Percentiles rank a stretch among this genome's conserved stretches.
Evolutionary conservation across 2,329 filamentous ascomycete species (phyloP).

Genomic region (Juglanconis juglandina): DNA sequence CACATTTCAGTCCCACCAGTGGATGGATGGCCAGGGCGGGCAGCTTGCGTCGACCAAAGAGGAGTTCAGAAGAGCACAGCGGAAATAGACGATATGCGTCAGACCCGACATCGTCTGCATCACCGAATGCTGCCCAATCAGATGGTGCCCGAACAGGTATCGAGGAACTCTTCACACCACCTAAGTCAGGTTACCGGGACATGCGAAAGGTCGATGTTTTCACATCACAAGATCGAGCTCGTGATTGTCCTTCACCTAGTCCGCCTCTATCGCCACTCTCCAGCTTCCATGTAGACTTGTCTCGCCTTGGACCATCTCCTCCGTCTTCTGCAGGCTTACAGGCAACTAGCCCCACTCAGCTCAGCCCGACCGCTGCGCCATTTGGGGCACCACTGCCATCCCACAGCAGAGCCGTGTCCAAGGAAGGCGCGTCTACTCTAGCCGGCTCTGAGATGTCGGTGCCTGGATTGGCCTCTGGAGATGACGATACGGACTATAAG

Average conservation of each 20-base stretch:
- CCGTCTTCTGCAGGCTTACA: conserved; percentile 34
- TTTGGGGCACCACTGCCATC: conserved; percentile 32
- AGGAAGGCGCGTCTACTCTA: conserved; percentile 60
- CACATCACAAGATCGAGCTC: conserved; percentile 32
- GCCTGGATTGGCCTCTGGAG: conserved; percentile 62
- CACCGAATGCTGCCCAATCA: conserved; percentile 23
- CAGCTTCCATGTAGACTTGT: conserved; percentile 52
- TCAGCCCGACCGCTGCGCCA: conserved; percentile 36
- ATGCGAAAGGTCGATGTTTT: conserved; percentile 25
- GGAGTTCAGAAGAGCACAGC: conserved; percentile 39
- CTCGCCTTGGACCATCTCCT: conserved; percentile 42
- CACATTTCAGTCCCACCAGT: conserved; percentile 55
- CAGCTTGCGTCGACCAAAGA: conserved; percentile 55
- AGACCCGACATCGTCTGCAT: conserved; percentile 41
- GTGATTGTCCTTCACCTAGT: conserved; percentile 53
- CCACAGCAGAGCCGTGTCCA: conserved; percentile 36
- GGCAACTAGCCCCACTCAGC: conserved; percentile 38
- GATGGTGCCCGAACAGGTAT: conserved; percentile 24
- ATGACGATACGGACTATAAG: conserved; percentile 74
- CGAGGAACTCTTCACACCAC: conserved; percentile 25
- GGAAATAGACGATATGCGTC: conserved; percentile 51
- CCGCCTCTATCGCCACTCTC: conserved; percentile 53
- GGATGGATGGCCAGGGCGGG: conserved; percentile 55
- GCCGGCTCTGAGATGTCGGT: conserved; percentile 68
- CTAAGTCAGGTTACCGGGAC: conserved; percentile 26